These are phyloP conservation scores for Malania oleifera DNA, from an alignment of 164 flowering plant genomes.

Conservation along the genomic window DNA sequence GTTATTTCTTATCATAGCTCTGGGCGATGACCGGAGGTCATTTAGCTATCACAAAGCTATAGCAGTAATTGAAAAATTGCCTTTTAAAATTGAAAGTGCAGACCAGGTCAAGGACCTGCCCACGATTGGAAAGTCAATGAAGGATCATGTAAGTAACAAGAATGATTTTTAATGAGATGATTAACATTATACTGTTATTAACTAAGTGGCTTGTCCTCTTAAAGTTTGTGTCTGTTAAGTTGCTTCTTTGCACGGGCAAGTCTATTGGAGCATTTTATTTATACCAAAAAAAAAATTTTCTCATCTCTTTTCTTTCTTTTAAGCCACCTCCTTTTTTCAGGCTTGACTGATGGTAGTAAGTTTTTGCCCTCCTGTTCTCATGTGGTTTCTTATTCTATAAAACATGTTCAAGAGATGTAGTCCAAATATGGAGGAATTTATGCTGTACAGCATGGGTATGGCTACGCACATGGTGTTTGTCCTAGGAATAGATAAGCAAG, in stretches of 20 bases:
- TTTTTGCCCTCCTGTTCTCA: background rate
- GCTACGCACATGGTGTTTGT: too few relatives aligned
- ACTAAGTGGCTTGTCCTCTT: background rate
- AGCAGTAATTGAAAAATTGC: conserved; percentile 80
- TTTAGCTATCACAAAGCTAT: conserved; percentile 95
- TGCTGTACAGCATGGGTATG: too few relatives aligned
- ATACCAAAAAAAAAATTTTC: too few relatives aligned
- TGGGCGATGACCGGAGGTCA: conserved; percentile 95
- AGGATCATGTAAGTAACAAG: conserved; percentile 82
- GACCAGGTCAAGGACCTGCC: conserved; percentile 86
- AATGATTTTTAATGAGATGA: background rate
- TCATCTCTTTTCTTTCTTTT: background rate
- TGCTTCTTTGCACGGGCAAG: too few relatives aligned
- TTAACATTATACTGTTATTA: background rate
- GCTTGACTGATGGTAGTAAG: background rate
- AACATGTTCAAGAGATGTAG: background rate
- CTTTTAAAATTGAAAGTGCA: conserved; percentile 72
- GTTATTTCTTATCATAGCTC: conserved; percentile 34
- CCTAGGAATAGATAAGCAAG: too few relatives aligned
- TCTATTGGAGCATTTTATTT: too few relatives aligned
- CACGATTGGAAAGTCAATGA: conserved; percentile 82
- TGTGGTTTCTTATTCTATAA: background rate
- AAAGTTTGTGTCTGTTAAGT: too few relatives aligned
- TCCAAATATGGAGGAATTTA: too few relatives aligned
- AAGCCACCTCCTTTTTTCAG: too few relatives aligned